These are phyloP conservation scores for Panellus pusillus DNA, from an alignment of 768 basidiomycete species.

Conservation along the genomic window DNA sequence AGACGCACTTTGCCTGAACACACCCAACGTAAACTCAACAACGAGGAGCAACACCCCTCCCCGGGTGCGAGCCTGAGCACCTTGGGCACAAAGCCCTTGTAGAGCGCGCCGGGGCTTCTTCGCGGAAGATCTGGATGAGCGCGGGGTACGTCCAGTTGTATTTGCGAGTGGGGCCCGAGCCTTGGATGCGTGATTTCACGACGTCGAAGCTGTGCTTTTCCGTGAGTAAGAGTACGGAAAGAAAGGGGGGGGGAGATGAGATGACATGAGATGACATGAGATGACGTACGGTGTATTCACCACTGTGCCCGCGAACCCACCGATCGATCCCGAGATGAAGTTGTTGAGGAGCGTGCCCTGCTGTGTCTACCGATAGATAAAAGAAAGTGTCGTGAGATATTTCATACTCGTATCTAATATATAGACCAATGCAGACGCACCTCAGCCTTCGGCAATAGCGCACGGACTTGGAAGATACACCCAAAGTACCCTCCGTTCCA, in stretches of 20 bases:
- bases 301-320: slow-evolving; percentile 86
- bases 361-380: slow-evolving; percentile 47
- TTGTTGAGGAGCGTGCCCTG: slow-evolving; percentile 83
- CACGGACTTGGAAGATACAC: slow-evolving; percentile 82
- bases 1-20: slow-evolving; percentile 67
- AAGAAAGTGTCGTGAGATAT: too few species aligned
- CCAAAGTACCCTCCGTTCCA: slow-evolving; percentile 98
- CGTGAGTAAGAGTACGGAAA: too few species aligned
- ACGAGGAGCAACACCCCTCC: slow-evolving; percentile 93
- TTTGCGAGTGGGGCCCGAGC: slow-evolving; percentile 75
- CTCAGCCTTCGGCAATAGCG: slow-evolving; percentile 80
- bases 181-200: slow-evolving; percentile 95
- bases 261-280: neutral
- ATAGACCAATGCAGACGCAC: slow-evolving; percentile 38
- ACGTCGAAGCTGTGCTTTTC: slow-evolving; percentile 41
- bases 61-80: slow-evolving; percentile 92
- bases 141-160: slow-evolving; percentile 97
- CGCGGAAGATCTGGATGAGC: slow-evolving; percentile 74
- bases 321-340: slow-evolving; percentile 85
- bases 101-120: slow-evolving; percentile 82
- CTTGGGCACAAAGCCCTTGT: slow-evolving; percentile 95
- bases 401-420: too few species aligned
- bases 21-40: slow-evolving; percentile 80
- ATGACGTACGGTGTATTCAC: slow-evolving; percentile 85
- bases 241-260: too few species aligned